Evolutionary conservation across 2,329 filamentous ascomycete species (phyloP).

Genomic region (Xylariaceae sp.): DNA sequence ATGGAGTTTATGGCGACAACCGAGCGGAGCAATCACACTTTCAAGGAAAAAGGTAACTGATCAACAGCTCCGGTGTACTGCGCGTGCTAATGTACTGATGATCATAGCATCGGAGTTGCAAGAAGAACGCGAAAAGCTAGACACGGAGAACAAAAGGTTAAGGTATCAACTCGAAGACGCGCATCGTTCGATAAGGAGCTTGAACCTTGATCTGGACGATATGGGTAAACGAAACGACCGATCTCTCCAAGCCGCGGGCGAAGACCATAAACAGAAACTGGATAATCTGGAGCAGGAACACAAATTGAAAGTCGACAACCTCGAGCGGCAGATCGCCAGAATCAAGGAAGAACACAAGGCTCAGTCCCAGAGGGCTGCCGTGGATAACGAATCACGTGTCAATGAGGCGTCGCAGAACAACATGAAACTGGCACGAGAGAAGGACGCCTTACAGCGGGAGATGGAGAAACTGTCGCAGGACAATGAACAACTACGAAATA

Average conservation of each 20-base stretch:
- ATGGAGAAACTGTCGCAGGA: slow-evolving; percentile 49
- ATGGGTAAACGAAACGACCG: slow-evolving; percentile 36
- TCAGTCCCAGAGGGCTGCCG: slow-evolving; percentile 37
- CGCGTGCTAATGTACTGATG: slow-evolving; percentile 16
- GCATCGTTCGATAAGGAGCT: slow-evolving; percentile 49
- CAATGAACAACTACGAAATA: slow-evolving; percentile 60
- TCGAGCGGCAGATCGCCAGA: slow-evolving; percentile 47
- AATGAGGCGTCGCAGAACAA: too few relatives aligned
- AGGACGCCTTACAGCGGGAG: too few relatives aligned
- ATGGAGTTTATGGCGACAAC: slow-evolving; percentile 70
- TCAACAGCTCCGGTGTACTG: slow-evolving; percentile 36
- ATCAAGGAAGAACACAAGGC: slow-evolving; percentile 53
- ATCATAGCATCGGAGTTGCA: slow-evolving; percentile 48
- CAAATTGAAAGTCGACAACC: slow-evolving; percentile 42
- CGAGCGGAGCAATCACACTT: slow-evolving; percentile 62
- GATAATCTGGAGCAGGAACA: slow-evolving; percentile 32
- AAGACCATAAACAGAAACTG: slow-evolving; percentile 23
- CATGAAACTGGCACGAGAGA: too few relatives aligned
- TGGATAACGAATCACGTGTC: slow-evolving; percentile 27
- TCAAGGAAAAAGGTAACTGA: slow-evolving; percentile 72
- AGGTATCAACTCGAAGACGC: slow-evolving; percentile 61
- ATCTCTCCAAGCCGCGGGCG: too few relatives aligned
- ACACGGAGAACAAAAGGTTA: slow-evolving; percentile 41
- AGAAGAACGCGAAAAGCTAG: slow-evolving; percentile 44
- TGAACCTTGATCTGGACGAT: slow-evolving; percentile 40